Evolutionary conservation across 1,139 yeast genomes (phyloP), one percentile per base, ranked within the genome.

Genomic region (Geotrichum aggregatum): DNA sequence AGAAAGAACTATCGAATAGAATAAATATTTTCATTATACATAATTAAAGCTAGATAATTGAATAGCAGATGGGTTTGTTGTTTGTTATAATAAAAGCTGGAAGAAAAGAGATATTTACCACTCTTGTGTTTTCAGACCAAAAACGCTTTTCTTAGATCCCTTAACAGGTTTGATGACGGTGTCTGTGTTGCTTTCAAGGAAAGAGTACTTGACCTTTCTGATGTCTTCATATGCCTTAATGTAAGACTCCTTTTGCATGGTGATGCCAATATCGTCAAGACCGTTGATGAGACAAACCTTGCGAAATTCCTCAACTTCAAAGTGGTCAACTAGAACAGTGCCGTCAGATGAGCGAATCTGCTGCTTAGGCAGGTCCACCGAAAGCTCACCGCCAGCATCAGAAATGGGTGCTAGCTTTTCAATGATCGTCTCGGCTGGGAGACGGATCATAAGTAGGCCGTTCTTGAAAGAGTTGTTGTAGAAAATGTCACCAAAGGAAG

Each of bases 401-500:
- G 96, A 96, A 52, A 86, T 70, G 50, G 97, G 96, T 58, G 83
- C 76, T 51, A 92, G 77, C 71, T 86, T 87, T 51, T 75, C 76
- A 44, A 72, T 66, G 60, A 92, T 92, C 14, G 79, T 76, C 34
- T 84, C 85, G 63, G 84, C 91, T 24, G 91, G 84, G 22, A 91
- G 68, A 73, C 96, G 82, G 63, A 92, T 87, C 56, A 98, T 97
- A 60, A 92, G 76, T 69, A 92, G 77, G 48, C 96, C 97, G 71
- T 92, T 92, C 76, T 92, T 92, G 76, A 86, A 87, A 49, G 97
- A 89, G 76, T 92, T 92, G 75, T 87, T 92, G 80, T 87, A 91
- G 77, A 92, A 92, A 64, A 92, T 92, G 71, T 92, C 98, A 68
- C 98, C 98, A 64, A 91, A 92, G 1, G 97, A 88, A 56, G 98